A percentile compares a stretch with the other conserved stretches of the same genome.
These are phyloP conservation scores for Aspergillus conjunctus DNA, from an alignment of 495 filamentous ascomycete species.

Conservation along the genomic window DNA sequence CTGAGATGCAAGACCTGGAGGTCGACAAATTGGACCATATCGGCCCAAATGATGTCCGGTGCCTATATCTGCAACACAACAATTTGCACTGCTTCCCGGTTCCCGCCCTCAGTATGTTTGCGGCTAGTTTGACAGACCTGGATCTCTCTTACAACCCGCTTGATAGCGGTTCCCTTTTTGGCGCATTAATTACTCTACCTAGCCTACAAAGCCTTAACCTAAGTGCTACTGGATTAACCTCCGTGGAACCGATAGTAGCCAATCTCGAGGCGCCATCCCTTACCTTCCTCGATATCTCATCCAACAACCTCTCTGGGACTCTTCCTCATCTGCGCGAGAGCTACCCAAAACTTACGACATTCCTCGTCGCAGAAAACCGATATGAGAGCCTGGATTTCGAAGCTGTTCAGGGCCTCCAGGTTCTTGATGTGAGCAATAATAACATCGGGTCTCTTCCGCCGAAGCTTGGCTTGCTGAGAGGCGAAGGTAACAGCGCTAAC, in stretches of 20 bases:
- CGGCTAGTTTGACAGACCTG: constrained; percentile 67
- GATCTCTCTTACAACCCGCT: constrained; percentile 82
- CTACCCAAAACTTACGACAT: constrained; percentile 67
- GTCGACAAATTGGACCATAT: constrained; percentile 49
- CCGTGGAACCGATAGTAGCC: constrained; percentile 61
- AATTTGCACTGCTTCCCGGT: constrained; percentile 66
- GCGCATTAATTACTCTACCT: constrained; percentile 63
- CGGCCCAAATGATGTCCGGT: constrained; percentile 48
- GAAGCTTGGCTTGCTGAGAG: constrained; percentile 69
- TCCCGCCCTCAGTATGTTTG: constrained; percentile 64
- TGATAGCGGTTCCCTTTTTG: constrained; percentile 59
- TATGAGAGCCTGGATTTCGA: constrained; percentile 73
- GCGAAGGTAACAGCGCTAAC: constrained; percentile 46
- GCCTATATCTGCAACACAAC: constrained; percentile 75
- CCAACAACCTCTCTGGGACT: constrained; percentile 68
- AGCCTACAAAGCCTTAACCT: constrained; percentile 75
- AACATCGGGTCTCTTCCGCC: constrained; percentile 77
- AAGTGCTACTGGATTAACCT: constrained; percentile 65
- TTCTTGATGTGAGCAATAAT: constrained; percentile 81
- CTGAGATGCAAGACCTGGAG: constrained; percentile 55
- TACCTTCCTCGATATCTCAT: constrained; percentile 73
- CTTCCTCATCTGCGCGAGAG: constrained; percentile 58
- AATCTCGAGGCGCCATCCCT: constrained; percentile 71
- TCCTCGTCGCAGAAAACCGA: constrained; percentile 77
- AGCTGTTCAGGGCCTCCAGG: constrained; percentile 68